Conservation (phyloP, 139 green algal genomes). For the Mychonastes homosphaera region DNA sequence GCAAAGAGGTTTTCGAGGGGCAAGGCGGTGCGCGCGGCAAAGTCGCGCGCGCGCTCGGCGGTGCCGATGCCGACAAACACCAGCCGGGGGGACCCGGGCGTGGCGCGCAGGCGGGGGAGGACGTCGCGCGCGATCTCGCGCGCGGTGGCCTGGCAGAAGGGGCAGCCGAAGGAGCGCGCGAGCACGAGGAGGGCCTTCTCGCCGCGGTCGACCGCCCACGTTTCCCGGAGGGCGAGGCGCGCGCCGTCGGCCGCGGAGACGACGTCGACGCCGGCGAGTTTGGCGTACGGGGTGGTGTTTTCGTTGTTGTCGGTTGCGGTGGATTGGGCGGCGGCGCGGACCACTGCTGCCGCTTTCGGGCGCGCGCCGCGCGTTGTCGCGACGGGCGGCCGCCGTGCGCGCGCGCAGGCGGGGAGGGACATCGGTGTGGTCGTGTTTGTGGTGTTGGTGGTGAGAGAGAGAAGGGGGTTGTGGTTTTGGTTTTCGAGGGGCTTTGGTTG, state of each 20-base stretch:
- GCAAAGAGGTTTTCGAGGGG: slow-evolving; percentile 57
- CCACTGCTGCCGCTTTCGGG: neutral
- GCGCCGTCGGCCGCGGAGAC: slow-evolving; percentile 29
- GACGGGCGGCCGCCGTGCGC: neutral
- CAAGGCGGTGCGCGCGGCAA: slow-evolving; percentile 56
- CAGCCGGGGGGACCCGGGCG: neutral
- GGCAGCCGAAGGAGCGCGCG: slow-evolving; percentile 62
- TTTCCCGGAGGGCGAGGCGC: slow-evolving; percentile 26
- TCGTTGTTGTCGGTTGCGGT: neutral
- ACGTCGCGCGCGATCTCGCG: neutral
- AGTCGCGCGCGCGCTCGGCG: slow-evolving; percentile 46
- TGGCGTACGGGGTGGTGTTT: neutral
- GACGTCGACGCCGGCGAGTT: slow-evolving; percentile 18
- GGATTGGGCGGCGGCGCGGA: neutral
- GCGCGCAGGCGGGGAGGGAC: neutral
- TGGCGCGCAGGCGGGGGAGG: neutral
- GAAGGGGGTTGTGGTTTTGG: too few relatives aligned
- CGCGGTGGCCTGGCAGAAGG: slow-evolving; percentile 53
- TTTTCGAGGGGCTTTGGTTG: too few relatives aligned
- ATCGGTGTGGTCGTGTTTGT: neutral
- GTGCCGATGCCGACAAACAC: slow-evolving; percentile 34
- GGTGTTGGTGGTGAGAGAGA: too few relatives aligned
- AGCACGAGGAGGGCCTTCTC: slow-evolving; percentile 52
- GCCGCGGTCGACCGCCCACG: slow-evolving; percentile 48
- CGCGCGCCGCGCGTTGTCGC: too few relatives aligned